Percentiles rank a stretch among this genome's conserved stretches.
Conservation (phyloP, 495 filamentous ascomycete genomes). For the Penicillium egyptiacum region DNA sequence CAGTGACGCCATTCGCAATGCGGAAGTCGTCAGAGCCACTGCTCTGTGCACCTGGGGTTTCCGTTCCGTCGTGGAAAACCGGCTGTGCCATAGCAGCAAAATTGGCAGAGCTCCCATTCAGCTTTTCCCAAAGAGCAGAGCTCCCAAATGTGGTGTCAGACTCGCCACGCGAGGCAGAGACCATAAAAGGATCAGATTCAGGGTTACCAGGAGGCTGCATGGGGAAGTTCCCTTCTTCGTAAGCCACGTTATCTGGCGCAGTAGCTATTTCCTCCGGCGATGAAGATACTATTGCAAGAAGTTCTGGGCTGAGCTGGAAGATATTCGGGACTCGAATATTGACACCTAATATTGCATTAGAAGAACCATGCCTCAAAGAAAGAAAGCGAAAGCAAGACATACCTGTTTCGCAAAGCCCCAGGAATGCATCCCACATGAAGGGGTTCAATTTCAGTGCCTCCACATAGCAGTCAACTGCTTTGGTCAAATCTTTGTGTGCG, state of each 20-base stretch:
- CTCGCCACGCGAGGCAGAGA: constrained; percentile 45
- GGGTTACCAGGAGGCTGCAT: constrained; percentile 45
- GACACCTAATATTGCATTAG: constrained; percentile 58
- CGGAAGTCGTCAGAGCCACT: constrained; percentile 47
- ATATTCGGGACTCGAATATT: constrained; percentile 77
- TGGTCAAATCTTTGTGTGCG: constrained; percentile 74
- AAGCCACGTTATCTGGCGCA: constrained; percentile 37
- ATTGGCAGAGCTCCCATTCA: constrained; percentile 51
- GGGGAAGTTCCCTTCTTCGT: constrained; percentile 43
- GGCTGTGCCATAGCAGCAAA: constrained; percentile 34
- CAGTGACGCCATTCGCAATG: constrained; percentile 36
- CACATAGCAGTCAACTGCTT: constrained; percentile 79
- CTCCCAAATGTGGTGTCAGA: constrained; percentile 43
- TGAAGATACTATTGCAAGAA: constrained; percentile 51
- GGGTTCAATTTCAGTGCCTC: constrained; percentile 87
- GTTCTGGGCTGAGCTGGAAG: constrained; percentile 74
- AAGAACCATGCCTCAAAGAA: constrained; percentile 9
- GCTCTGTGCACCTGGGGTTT: constrained; percentile 45
- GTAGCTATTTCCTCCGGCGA: constrained; percentile 39
- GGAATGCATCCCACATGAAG: constrained; percentile 98
- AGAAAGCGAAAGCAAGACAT: constrained; percentile 23
- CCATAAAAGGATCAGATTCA: constrained; percentile 48
- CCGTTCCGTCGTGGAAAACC: constrained; percentile 40
- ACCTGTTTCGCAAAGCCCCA: constrained; percentile 72
- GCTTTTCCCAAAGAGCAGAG: constrained; percentile 57